Evolutionary conservation across 805 yeast genomes (phyloP), one percentile per base, ranked within the genome.

Genomic region (Candida jianshihensis): DNA sequence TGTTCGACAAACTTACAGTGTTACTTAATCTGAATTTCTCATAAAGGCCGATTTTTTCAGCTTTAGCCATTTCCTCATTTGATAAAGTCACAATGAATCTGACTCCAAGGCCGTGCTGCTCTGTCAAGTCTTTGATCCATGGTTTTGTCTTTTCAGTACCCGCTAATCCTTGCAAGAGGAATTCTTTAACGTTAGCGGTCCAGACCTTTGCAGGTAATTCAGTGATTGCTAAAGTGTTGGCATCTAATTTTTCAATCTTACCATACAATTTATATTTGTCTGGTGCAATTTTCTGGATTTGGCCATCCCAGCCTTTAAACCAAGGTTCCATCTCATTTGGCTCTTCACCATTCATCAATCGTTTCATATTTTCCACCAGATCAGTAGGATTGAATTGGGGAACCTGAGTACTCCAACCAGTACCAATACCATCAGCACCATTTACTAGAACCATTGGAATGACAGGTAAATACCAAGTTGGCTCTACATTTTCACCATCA

Each of bases 371-470:
- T 3, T 60, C 64, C 19, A 87, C 87, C 41, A 92, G 67, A 54
- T 90, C 97, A 12, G 58, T 50, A 0, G 98, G 98, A 56, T 92
- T 88, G 62, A 74, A 90, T 28, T 85, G 78, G 1, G 98, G 98
- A 44, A 92, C 81, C 42, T 75, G 78, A 1, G 97, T 88, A 46
- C 96, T 85, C 97, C 97, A 92, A 47, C 98, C 98, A 32, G 98
- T 89, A 43, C 98, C 98, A 58, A 92, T 92, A 65, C 98, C 98
- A 61, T 92, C 98, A 8, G 90, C 72, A 39, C 98, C 98, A 54
- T 92, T 92, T 5, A 92, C 95, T 42, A 92, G 68, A n/a, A 92
- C 56, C 86, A 88, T 85, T 9, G 98, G 98, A 27, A 92, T 49
- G n/a, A 92, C 78, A 1, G 98, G 98, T 28, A 86, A 66, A 59